These are phyloP conservation scores for Starmerella floricola DNA, from an alignment of 805 yeast species.

Conservation along the genomic window DNA sequence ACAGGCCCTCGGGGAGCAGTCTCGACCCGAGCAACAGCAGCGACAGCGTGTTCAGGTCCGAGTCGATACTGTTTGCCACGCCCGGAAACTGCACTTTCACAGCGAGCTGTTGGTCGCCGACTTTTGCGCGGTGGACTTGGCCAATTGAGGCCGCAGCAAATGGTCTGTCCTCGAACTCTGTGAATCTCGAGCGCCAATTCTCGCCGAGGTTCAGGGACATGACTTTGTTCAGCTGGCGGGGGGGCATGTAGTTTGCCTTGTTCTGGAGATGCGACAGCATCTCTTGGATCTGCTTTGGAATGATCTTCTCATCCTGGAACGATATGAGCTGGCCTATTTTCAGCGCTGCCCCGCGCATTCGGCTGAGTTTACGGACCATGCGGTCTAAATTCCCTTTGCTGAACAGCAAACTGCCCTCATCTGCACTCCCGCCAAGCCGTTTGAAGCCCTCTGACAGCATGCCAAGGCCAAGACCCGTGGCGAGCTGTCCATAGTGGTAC, in stretches of 20 bases:
- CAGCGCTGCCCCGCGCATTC: constrained; percentile 98
- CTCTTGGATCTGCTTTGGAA: constrained; percentile 76
- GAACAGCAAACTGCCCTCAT: constrained; percentile 45
- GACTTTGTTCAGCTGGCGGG: constrained; percentile 68
- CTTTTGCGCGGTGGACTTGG: constrained; percentile 78
- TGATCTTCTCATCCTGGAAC: constrained; percentile 75
- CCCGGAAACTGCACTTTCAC: constrained; percentile 97
- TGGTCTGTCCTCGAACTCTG: constrained; percentile 73
- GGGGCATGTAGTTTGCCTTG: constrained; percentile 94
- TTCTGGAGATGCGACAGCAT: constrained; percentile 78
- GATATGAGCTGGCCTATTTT: constrained; percentile 95
- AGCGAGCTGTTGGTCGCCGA: constrained; percentile 47
- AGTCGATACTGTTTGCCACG: constrained; percentile 83
- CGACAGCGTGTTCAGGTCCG: constrained; percentile 77
- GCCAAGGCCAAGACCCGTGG: constrained; percentile 81
- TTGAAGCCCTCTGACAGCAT: constrained; percentile 68
- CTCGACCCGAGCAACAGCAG: constrained; percentile 76
- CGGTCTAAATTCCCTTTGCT: constrained; percentile 77
- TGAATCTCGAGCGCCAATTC: constrained; percentile 63
- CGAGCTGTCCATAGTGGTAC: constrained; percentile 84
- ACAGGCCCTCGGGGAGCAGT: constrained; percentile 79
- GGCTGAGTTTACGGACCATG: constrained; percentile 73
- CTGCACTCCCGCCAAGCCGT: constrained; percentile 33
- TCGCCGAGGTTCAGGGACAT: constrained; percentile 62
- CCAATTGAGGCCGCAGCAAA: constrained; percentile 97